A percentile compares a stretch with the other conserved stretches of the same genome.
Conservation (phyloP, 2,329 filamentous ascomycete species). For the Hypoxylon sp. region DNA sequence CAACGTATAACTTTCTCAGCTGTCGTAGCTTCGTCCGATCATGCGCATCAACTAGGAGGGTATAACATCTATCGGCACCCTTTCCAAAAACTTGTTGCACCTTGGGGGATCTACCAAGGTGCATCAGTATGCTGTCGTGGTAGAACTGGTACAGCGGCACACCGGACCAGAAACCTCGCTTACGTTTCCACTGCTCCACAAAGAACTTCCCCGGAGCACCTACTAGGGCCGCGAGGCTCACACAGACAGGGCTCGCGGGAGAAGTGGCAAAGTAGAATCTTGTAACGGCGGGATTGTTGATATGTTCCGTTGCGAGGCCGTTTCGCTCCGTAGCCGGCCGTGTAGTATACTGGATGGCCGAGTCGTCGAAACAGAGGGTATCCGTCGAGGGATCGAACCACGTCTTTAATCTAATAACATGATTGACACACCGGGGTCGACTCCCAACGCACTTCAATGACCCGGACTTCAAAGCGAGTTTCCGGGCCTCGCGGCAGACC, state of each 20-base stretch:
- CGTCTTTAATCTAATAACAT: conserved; percentile 29
- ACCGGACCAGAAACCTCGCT: conserved; percentile 42
- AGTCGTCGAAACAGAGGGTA: conserved; percentile 44
- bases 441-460: conserved; percentile 44
- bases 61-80: conserved; percentile 38
- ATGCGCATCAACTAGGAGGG: conserved; percentile 36
- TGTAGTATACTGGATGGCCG: conserved; percentile 14
- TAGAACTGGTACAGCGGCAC: conserved; percentile 42
- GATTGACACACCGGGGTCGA: conserved; percentile 25
- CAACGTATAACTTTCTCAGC: conserved; percentile 31
- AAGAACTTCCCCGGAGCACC: conserved; percentile 41
- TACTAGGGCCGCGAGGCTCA: conserved; percentile 34
- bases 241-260: conserved; percentile 38
- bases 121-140: conserved; percentile 43
- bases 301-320: conserved; percentile 26
- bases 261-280: conserved; percentile 40
- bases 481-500: conserved; percentile 39
- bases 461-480: conserved; percentile 27
- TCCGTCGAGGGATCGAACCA: conserved; percentile 42
- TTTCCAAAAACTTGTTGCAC: conserved; percentile 40
- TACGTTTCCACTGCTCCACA: conserved; percentile 43
- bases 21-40: conserved; percentile 36
- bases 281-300: conserved; percentile 39
- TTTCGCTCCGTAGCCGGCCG: conserved; percentile 20
- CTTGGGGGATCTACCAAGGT: conserved; percentile 42